Conservation (phyloP, 495 filamentous ascomycete genomes). For the Annulohypoxylon stygium region DNA sequence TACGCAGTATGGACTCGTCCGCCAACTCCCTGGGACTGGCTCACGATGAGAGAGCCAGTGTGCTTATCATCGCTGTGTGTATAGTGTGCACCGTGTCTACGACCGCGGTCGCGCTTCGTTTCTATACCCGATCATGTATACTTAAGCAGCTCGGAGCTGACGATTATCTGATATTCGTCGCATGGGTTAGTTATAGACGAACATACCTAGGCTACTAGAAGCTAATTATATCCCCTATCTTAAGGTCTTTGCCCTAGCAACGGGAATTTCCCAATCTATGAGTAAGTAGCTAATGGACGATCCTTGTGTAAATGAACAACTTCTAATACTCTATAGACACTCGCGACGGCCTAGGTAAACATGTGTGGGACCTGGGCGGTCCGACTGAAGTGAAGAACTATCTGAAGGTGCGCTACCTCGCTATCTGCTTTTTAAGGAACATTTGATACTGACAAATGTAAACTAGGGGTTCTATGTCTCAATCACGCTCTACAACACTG, state of each 20-base stretch:
- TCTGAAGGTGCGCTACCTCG: constrained; percentile 35
- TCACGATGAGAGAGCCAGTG: constrained; percentile 35
- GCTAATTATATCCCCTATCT: constrained; percentile 8
- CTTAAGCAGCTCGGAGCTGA: constrained; percentile 60
- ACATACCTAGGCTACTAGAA: constrained; percentile 5
- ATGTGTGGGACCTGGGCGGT: constrained; percentile 47
- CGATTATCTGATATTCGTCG: constrained; percentile 52
- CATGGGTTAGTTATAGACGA: constrained; percentile 37
- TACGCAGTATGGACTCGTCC: constrained; percentile 34
- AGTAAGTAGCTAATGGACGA: constrained; percentile 26
- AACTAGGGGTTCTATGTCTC: constrained; percentile 57
- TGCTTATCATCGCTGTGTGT: constrained; percentile 43
- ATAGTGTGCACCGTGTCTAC: constrained; percentile 52
- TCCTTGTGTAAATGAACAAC: too few species aligned
- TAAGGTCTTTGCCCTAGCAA: constrained; percentile 39
- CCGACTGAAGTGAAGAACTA: constrained; percentile 42
- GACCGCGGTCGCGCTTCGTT: constrained; percentile 52
- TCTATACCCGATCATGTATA: constrained; percentile 56
- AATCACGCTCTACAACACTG: constrained; percentile 59
- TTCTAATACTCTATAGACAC: constrained; percentile 40
- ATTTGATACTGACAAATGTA: constrained; percentile 5
- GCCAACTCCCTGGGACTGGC: constrained; percentile 2
- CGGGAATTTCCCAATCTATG: constrained; percentile 44
- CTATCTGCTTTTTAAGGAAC: background rate
- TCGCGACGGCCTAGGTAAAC: constrained; percentile 53